Conservation (phyloP, 2,329 filamentous ascomycete species). For the Thermothelomyces thermophilus region DNA sequence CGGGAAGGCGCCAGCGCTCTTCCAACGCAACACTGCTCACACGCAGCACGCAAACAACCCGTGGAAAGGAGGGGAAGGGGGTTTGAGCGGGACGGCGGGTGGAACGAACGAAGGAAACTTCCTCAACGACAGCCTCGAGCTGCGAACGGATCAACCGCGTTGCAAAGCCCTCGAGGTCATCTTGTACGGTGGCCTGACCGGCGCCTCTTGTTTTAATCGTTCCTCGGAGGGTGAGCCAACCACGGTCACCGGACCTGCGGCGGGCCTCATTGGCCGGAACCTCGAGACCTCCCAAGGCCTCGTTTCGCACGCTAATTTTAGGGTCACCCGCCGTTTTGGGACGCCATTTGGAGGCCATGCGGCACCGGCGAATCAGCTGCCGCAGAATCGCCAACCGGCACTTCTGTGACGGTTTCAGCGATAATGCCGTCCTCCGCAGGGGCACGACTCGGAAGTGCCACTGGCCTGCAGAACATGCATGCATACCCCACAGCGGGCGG, state of each 20-base stretch:
- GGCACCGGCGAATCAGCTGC: slow-evolving; percentile 16
- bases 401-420: slow-evolving; percentile 9
- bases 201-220: slow-evolving; percentile 7
- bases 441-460: background rate
- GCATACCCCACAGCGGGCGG: slow-evolving; percentile 1
- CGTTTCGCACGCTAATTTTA: slow-evolving; percentile 19
- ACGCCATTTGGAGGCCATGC: slow-evolving; percentile 11
- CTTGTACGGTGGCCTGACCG: slow-evolving; percentile 12
- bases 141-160: slow-evolving; percentile 8
- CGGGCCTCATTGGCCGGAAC: slow-evolving; percentile 5
- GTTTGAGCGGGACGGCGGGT: no score
- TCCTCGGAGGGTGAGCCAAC: background rate
- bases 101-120: background rate
- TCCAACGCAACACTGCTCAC: background rate
- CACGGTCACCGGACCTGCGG: slow-evolving; percentile 13
- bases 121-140: background rate
- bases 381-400: slow-evolving; percentile 7
- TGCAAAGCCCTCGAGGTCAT: slow-evolving; percentile 10
- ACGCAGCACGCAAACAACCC: no score
- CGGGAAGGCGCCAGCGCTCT: no score
- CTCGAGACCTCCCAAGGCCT: slow-evolving; percentile 9
- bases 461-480: background rate
- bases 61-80: background rate
- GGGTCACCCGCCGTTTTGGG: slow-evolving; percentile 19
- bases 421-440: background rate